Conservation (phyloP, 148 eudicot species). For the Heliamphora exappendiculata region DNA sequence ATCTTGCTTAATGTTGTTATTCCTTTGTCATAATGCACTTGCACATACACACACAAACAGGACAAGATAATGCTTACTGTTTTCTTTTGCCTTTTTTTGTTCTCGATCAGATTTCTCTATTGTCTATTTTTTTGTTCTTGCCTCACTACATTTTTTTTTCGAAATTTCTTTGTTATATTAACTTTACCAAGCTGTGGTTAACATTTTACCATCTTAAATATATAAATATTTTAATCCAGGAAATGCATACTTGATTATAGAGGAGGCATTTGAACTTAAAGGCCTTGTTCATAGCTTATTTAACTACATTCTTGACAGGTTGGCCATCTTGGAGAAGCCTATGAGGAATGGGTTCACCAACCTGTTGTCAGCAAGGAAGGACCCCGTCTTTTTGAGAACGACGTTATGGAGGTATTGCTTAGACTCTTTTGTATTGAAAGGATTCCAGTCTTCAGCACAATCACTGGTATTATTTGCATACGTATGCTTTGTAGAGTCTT, state of each 20-base stretch:
- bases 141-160: background rate
- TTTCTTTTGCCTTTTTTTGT: background rate
- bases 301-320: conserved; percentile 37
- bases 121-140: background rate
- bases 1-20: background rate
- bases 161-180: background rate
- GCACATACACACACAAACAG: background rate
- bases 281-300: background rate
- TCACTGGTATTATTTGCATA: background rate
- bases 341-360: conserved; percentile 92
- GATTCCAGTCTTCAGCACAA: background rate
- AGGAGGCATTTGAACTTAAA: background rate
- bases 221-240: background rate
- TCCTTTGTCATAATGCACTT: too few relatives aligned
- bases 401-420: conserved; percentile 75
- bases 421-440: background rate
- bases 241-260: background rate
- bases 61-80: background rate
- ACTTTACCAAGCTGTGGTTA: too few relatives aligned
- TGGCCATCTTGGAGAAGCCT: conserved; percentile 91
- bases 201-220: too few relatives aligned
- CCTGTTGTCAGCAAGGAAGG: conserved; percentile 89
- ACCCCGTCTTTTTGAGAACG: conserved; percentile 83
- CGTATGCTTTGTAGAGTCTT: too few relatives aligned
- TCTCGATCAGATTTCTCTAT: background rate